Evolutionary conservation across 768 basidiomycete species (phyloP), one percentile per base, ranked within the genome.

Genomic region (Macrolepiota fuliginosa): DNA sequence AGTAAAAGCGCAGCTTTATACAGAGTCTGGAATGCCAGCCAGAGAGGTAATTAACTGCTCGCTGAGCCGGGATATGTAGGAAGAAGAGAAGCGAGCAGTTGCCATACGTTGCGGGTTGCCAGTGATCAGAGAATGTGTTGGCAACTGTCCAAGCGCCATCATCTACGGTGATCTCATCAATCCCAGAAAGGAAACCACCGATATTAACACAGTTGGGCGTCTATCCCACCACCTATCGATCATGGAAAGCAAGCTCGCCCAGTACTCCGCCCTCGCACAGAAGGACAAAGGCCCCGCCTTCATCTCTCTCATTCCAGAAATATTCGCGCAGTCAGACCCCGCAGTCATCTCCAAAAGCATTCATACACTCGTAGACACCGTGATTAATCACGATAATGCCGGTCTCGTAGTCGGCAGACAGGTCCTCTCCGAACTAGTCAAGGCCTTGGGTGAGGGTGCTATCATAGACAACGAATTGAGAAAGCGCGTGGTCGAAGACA

Each of bases 401-500:
- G 90, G 92, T 50, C 85, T 94, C 66, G 94, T 98, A 56, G 90
- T 96, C 35, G 93, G 91, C 25, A 83, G 96, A 66, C 90, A 94
- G 67, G 89, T 96, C 29, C 79, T 98, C 19, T 86, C 90, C 15
- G 92, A 95, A 69, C 86, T 95, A 51, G 91, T 94, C 64, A 87
- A 83, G 71, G 76, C 79, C 56, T 78, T 95, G 35, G 81, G 79
- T 24, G 83, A 85, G 40, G 84, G 83, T 32, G 72, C 70, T 2
- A 77, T 90, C 66, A 75, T 81, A 49, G 76, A 85, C 66, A 68
- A 77, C 13, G 86, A 87, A 10, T 69, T 85, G 15, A 83, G 84
- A 67, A 91, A 91, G 71, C 80, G 81, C 58, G 81, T 96, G 45
- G 86, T 97, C 7, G 81, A 92, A 71, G 87, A 89, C 45, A 88